Evolutionary conservation across 75 land plant genomes (phyloP), one percentile per base, ranked within the genome.

Genomic region (Cunninghamia lanceolata): DNA sequence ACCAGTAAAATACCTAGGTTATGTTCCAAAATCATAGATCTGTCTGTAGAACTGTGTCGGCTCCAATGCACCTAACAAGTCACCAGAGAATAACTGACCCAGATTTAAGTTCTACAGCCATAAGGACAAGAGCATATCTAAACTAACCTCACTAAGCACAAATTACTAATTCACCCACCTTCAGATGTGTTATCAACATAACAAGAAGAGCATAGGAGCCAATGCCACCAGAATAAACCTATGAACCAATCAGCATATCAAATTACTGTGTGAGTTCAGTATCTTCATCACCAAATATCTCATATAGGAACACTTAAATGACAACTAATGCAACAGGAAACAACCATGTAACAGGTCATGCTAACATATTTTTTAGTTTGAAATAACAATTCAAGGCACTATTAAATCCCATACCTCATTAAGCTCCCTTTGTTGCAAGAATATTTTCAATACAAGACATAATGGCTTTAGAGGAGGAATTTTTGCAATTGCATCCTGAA

Each of bases 171-270:
- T 5, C n/a, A 28, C 68, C 0, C 82, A 94, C 99, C 96, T 93
- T 95, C 85, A 98, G 86, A 89, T 94, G 92, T 50, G 94, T 91
- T 73, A 98, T 91, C 16, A 98, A 87, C 99, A 97, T 96, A 43
- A 92, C 87, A 77, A 97, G 96, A 40, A 98, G 94, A 0, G 99
- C 99, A 93, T 98, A 98, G 1, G 99, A 98, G 52, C 99, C 99
- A 89, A 98, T 91, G 75, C 99, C 99, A 42, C 99, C 99, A 81
- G 94, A 88, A 89, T 93, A 98, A 13, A 98, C 99, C 99, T 98
- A 86, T 45, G 85, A 66, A 52, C 87, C 42, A 47, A 52, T 15
- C 46, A 82, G 59, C 42, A 52, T 45, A n/a, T n/a, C 30, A 19
- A 80, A 45, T 28, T 13, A 43, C 8, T 63, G 1, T 63, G 68